A percentile compares a stretch with the other conserved stretches of the same genome.
These are phyloP conservation scores for Discostella stelligera DNA, from an alignment of 352 stramenopile species.

Conservation along the genomic window DNA sequence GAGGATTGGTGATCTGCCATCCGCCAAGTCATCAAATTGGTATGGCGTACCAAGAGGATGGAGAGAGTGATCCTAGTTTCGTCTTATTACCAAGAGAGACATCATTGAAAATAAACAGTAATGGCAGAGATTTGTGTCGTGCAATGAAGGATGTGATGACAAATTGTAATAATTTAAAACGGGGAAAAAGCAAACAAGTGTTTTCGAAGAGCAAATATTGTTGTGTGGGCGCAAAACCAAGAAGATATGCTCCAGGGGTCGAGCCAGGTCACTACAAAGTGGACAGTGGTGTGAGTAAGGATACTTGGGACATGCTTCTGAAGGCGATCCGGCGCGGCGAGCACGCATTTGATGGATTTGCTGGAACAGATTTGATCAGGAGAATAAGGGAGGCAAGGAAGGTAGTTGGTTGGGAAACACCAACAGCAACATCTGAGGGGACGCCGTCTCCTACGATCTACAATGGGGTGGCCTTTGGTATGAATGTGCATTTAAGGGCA, in stretches of 20 bases:
- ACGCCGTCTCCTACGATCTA: background rate
- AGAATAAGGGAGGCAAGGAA: background rate
- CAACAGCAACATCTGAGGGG: background rate
- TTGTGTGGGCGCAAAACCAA: background rate
- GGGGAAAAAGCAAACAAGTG: background rate
- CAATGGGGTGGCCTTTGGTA: background rate
- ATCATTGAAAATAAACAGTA: too few relatives aligned
- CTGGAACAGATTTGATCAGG: background rate
- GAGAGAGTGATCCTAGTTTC: too few relatives aligned
- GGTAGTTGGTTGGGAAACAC: background rate
- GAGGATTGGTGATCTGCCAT: too few relatives aligned
- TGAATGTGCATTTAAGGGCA: background rate
- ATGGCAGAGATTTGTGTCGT: too few relatives aligned
- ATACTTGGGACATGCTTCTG: background rate
- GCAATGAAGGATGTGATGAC: background rate
- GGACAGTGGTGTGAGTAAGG: background rate
- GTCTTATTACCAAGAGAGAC: too few relatives aligned
- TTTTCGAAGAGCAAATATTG: conserved; percentile 3
- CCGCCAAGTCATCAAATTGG: too few relatives aligned
- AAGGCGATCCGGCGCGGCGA: background rate
- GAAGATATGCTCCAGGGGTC: background rate
- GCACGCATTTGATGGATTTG: background rate
- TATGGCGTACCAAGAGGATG: too few relatives aligned
- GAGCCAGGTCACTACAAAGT: background rate
- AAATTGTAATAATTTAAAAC: background rate